A percentile compares a stretch with the other conserved stretches of the same genome.
These are phyloP conservation scores for Alloascoidea africana DNA, from an alignment of 805 yeast genomes.

Conservation along the genomic window DNA sequence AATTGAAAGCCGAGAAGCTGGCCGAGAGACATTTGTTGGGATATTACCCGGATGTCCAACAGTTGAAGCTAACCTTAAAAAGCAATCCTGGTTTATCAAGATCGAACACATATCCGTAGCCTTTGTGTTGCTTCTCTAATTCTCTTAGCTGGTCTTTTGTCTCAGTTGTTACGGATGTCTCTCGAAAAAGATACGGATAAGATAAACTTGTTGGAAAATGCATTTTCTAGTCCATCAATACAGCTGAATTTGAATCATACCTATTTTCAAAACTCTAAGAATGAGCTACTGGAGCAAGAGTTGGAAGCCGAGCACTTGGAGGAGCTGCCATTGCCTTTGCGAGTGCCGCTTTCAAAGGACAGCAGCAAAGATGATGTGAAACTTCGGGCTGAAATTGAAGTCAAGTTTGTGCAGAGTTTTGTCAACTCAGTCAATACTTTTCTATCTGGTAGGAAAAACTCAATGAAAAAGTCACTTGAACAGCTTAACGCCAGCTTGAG, in stretches of 20 bases:
- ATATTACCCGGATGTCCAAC: no score
- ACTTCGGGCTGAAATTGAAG: not conserved
- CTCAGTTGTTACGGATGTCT: not conserved
- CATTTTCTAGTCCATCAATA: not conserved
- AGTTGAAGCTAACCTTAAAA: no score
- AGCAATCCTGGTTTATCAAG: no score
- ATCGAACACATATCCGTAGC: no score
- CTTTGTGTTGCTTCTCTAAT: no score
- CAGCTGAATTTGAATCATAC: not conserved
- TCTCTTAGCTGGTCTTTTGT: no score
- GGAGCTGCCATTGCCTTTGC: not conserved
- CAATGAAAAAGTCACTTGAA: slow-evolving; percentile 1
- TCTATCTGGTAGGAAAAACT: not conserved
- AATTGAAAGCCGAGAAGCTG: no score
- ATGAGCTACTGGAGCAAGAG: not conserved
- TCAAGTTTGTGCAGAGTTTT: not conserved
- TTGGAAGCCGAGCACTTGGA: not conserved
- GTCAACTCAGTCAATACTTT: not conserved
- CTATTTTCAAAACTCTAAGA: no score
- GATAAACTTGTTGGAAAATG: not conserved
- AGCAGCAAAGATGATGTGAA: not conserved
- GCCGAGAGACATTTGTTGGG: no score
- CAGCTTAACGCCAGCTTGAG: not conserved
- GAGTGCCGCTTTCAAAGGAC: not conserved
- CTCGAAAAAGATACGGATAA: not conserved